Percentiles rank a stretch among this genome's conserved stretches.
Evolutionary conservation across 306 rosid species (phyloP).

Genomic region (Biancaea sappan): DNA sequence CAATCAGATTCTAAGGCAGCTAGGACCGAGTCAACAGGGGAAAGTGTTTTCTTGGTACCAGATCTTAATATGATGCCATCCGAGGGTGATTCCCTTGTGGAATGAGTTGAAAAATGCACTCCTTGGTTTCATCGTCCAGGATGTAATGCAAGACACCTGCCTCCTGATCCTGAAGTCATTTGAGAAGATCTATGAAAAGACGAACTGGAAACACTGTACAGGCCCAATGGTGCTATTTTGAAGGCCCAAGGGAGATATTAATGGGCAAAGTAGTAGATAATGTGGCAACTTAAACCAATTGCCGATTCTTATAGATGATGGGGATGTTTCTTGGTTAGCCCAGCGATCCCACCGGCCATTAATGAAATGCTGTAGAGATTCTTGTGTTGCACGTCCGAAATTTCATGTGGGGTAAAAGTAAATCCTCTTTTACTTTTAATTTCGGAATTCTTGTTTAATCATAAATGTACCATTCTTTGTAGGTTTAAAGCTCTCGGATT

Average conservation of each 20-base stretch:
- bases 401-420: constrained; percentile 24
- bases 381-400: neutral
- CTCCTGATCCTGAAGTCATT: neutral
- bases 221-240: neutral
- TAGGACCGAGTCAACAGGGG: constrained; percentile 31
- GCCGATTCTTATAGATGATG: neutral
- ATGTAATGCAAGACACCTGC: neutral
- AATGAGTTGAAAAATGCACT: constrained; percentile 38
- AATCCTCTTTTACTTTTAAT: constrained; percentile 33
- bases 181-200: neutral
- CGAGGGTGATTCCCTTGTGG: constrained; percentile 49
- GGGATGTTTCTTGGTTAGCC: neutral
- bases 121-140: neutral
- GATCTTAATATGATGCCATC: constrained; percentile 78
- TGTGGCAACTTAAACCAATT: neutral
- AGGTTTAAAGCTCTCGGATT: constrained; percentile 43
- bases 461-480: constrained; percentile 62
- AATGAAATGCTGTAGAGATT: neutral
- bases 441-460: constrained; percentile 36
- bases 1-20: constrained; percentile 41
- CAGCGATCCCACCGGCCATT: neutral
- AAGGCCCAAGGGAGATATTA: neutral
- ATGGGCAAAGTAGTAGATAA: neutral
- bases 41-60: constrained; percentile 60
- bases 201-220: neutral